A percentile compares a stretch with the other conserved stretches of the same genome.
phyloP scores from a whole-genome alignment of 2,329 filamentous ascomycete species.

The Aspergillus sp. region DNA sequence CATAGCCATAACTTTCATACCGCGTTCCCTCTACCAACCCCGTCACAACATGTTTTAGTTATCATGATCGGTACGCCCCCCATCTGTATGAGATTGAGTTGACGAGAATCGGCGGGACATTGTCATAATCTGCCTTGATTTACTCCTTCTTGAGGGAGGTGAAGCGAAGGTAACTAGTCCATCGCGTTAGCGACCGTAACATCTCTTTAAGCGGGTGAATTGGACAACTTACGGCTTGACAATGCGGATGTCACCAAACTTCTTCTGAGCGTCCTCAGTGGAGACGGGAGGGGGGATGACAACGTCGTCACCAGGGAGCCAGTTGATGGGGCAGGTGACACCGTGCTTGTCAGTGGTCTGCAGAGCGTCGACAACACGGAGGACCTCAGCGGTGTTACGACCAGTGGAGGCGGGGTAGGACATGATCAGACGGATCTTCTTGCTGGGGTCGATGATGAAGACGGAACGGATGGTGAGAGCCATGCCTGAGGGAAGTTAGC shows the following conservation, averaged over 20 bases:
- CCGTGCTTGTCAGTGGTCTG: constrained; percentile 88
- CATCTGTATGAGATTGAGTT: neutral
- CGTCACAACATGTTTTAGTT: neutral
- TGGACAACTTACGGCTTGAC: constrained; percentile 56
- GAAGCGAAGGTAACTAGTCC: constrained; percentile 40
- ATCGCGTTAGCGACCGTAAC: constrained; percentile 4
- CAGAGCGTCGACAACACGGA: constrained; percentile 77
- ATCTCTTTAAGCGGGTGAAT: neutral
- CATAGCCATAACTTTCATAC: constrained; percentile 5
- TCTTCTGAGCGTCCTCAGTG: constrained; percentile 81
- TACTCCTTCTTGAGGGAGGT: constrained; percentile 39
- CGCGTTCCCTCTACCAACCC: neutral
- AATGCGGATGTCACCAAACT: constrained; percentile 73
- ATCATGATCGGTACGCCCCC: neutral
- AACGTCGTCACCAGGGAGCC: constrained; percentile 85
- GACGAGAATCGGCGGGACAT: neutral
- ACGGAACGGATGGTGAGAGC: constrained; percentile 94
- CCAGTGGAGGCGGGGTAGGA: constrained; percentile 91
- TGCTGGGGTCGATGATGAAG: constrained; percentile 92
- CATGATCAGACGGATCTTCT: constrained; percentile 91
- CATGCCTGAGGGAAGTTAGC: constrained; percentile 47
- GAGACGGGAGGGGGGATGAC: constrained; percentile 84
- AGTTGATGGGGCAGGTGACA: constrained; percentile 87
- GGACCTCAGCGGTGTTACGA: constrained; percentile 77
- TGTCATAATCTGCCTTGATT: constrained; percentile 10